Evolutionary conservation across 495 filamentous ascomycete species (phyloP), one percentile per base, ranked within the genome.

Genomic region (Podospora pseudocomata): DNA sequence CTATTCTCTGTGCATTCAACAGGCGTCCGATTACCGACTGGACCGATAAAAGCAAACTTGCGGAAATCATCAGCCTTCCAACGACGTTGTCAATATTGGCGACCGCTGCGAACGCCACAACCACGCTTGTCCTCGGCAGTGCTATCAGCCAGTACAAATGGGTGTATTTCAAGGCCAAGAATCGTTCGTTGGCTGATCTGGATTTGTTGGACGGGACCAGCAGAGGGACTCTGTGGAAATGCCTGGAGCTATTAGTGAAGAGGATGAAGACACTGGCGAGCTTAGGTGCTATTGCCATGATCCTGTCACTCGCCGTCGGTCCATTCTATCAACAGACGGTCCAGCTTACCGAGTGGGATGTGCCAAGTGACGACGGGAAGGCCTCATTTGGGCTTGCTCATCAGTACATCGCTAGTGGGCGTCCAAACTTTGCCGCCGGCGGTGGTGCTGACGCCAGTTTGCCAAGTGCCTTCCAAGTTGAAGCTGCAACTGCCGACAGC

Each of bases 91-190:
- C 61, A 1, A 49, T 49, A 11, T n/a, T 63, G 4, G 30, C 61
- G 0, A 63, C 61, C 23, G 20, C 20, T 19, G n/a, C 32, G 4
- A 49, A 49, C 5, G 32, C 30, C 11, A 44, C 61, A 2, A 16
- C 30, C 28, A 32, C 32, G 15, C 20, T 44, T 1, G 32, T 19
- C n/a, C 11, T 63, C 34, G 27, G 28, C 19, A 19, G 16, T 7
- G 13, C 30, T 18, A 63, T 63, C 18, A 63, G 61, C 20, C 61
- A 63, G 32, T n/a, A 63, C 61, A 63, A 63, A 32, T 63, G 61
- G 61, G 16, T 63, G 19, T 23, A 63, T n/a, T 63, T 63, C 61
- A 34, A 44, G 32, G 23, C 27, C 15, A n/a, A 32, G 13, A 20
- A 9, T 2, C 28, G 61, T 20, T 18, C 18, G 4, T 32, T 63